Base-by-base conservation (phyloP, 1,284 basidiomycete genomes). In the Cystobasidium pallidum region DNA sequence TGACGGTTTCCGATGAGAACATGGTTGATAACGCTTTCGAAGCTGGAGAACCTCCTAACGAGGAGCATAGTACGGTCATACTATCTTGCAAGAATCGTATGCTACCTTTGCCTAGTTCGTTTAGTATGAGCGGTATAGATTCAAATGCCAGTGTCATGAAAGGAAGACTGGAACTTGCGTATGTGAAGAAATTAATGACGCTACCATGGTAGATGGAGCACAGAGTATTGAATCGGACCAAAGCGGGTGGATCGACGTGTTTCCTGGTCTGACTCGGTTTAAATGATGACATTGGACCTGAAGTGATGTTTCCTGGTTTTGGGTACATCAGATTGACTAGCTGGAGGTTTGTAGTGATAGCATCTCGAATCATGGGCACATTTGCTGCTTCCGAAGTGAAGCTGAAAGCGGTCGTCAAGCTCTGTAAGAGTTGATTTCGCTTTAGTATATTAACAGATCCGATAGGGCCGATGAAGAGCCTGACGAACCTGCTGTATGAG, bases 291-390 rank as follows among this genome's bases (percentile, higher is more conserved):
- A 39, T 13, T n/a, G 58, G 13, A 10, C 28, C n/a, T 0, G 55
- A 17, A 19, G 10, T 32, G 7, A 8, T 30, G 21, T 13, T 36
- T 24, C 21, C 17, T 19, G 61, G n/a, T 15, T 49, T n/a, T 1
- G 73, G 62, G 39, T 70, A 62, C 24, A 74, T 49, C 2, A 64
- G 52, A 54, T 74, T 59, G 63, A 74, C 64, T 19, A 74, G 68
- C 21, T 62, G 68, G 10, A 74, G 30, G 24, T 66, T 39, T 19
- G 62, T 52, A 19, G n/a, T 11, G 13, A 71, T n/a, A 1, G 73
- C 64, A 17, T 41, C 39, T 21, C 57, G 41, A 21, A 74, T 70
- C 52, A 67, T 62, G 19, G 62, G 36, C 13, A 49, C 57, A 41
- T 71, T 72, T 6, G 39, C 36, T 7, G 55, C 26, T 28, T 54